These are phyloP conservation scores for Puccinia polysora DNA, from an alignment of 1,284 basidiomycete genomes.

Conservation along the genomic window DNA sequence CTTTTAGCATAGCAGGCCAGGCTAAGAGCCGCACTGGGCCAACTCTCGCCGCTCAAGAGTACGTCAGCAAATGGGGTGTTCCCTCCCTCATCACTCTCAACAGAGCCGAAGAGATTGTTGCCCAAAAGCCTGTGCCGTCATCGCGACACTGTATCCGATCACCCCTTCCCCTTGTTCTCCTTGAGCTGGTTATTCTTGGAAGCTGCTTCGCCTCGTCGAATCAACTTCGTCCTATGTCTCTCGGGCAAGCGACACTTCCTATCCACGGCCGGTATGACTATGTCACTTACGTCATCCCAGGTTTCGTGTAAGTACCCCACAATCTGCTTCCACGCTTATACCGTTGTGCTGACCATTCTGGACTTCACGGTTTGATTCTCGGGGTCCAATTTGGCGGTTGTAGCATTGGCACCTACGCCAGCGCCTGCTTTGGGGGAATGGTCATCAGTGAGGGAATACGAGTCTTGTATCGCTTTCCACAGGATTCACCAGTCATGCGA, in stretches of 20 bases:
- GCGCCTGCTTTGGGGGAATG: slow-evolving; percentile 39
- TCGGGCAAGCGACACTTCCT: not conserved
- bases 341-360: not conserved
- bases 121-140: too few relatives aligned
- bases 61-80: too few relatives aligned
- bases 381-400: not conserved
- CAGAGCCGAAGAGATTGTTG: too few relatives aligned
- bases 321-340: not conserved
- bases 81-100: too few relatives aligned
- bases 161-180: too few relatives aligned
- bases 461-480: slow-evolving; percentile 40
- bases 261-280: slow-evolving; percentile 23
- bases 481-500: slow-evolving; percentile 15
- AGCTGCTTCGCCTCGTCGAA: too few relatives aligned
- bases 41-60: too few relatives aligned
- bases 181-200: too few relatives aligned
- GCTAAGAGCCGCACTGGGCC: too few relatives aligned
- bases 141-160: too few relatives aligned
- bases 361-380: not conserved
- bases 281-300: slow-evolving; percentile 8
- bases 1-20: too few relatives aligned
- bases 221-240: too few relatives aligned
- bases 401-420: slow-evolving; percentile 29
- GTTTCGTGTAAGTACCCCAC: slow-evolving; percentile 18
- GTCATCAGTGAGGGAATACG: slow-evolving; percentile 34